These are phyloP conservation scores for Fraxinus paxiana DNA, from an alignment of 305 asterid species.

Conservation along the genomic window DNA sequence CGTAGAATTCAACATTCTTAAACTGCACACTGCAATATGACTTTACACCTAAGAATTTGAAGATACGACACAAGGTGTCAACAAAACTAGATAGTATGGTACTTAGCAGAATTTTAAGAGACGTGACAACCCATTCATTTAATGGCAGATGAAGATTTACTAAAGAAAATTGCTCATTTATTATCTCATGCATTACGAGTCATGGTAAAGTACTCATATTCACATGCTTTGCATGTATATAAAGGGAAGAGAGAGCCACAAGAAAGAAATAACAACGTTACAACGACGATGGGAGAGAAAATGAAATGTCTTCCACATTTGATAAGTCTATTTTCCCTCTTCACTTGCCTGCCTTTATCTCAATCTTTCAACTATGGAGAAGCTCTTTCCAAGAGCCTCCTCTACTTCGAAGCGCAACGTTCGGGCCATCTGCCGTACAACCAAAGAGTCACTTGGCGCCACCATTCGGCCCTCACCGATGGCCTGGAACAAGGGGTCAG, in stretches of 20 bases:
- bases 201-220: neutral
- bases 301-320: constrained; percentile 1
- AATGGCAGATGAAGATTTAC: neutral
- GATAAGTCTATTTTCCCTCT: constrained; percentile 25
- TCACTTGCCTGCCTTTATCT: constrained; percentile 32
- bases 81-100: neutral
- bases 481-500: constrained; percentile 89
- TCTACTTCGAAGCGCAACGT: constrained; percentile 85
- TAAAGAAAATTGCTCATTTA: neutral
- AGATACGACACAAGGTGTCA: neutral
- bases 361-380: constrained; percentile 43
- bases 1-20: neutral
- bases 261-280: neutral
- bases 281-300: neutral
- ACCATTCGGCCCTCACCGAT: constrained; percentile 90
- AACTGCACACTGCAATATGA: neutral
- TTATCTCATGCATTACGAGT: neutral
- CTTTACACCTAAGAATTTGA: neutral
- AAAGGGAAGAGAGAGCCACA: neutral
- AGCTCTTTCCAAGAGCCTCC: constrained; percentile 78
- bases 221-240: neutral
- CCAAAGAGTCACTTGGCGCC: constrained; percentile 78
- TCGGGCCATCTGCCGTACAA: constrained; percentile 83
- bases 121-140: neutral
- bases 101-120: neutral